These are phyloP conservation scores for Colletotrichum paranaense DNA, from an alignment of 2,329 filamentous ascomycete species.

Conservation along the genomic window DNA sequence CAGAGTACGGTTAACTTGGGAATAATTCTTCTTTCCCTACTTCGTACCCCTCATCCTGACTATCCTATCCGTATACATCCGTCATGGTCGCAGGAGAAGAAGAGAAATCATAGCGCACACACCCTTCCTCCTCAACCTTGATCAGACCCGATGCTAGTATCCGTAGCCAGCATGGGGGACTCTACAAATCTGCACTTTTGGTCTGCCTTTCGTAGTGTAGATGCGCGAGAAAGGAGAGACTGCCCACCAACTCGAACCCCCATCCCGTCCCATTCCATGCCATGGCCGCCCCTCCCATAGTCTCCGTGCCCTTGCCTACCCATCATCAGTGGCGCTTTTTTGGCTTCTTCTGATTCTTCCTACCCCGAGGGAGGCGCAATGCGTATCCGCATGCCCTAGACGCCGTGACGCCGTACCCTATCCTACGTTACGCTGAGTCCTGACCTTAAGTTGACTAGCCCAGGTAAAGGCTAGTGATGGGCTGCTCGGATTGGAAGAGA, in stretches of 20 bases:
- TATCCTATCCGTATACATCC: not conserved
- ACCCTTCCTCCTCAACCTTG: not conserved
- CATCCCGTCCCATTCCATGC: not conserved
- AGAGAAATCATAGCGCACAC: not conserved
- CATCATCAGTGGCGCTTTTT: constrained; percentile 32
- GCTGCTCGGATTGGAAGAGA: constrained; percentile 18
- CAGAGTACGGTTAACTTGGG: not conserved
- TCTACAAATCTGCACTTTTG: not conserved
- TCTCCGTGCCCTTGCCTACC: constrained; percentile 12
- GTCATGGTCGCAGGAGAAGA: not conserved
- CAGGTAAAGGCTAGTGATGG: not conserved
- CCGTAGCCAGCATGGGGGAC: not conserved
- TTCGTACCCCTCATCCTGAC: not conserved
- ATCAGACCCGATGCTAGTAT: not conserved
- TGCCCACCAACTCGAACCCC: not conserved
- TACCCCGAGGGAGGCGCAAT: constrained; percentile 3
- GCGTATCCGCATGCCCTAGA: not conserved
- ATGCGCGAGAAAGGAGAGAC: not conserved
- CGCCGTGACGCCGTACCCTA: not conserved
- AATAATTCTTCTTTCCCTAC: not conserved
- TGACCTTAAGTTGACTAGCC: constrained; percentile 10
- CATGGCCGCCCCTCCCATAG: not conserved
- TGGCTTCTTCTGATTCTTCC: constrained; percentile 6
- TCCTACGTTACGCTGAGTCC: constrained; percentile 25
- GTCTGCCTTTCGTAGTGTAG: not conserved